Evolutionary conservation across 2,329 filamentous ascomycete genomes (phyloP).

Genomic region (Ceratocystis alfenasii): DNA sequence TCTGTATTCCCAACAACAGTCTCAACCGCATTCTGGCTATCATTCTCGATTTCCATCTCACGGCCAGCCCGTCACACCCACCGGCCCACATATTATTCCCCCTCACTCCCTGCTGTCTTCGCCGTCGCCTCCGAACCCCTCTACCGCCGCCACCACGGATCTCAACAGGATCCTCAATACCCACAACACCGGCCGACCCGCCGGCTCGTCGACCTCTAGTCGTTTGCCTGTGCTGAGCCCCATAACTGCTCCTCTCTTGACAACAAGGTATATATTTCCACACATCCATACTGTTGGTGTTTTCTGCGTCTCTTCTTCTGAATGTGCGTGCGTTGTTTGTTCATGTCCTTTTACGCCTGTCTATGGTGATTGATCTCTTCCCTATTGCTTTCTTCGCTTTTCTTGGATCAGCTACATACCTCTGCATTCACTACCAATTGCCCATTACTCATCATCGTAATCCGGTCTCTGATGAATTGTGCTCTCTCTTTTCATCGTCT

Average conservation of each 20-base stretch:
- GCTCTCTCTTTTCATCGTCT: neutral
- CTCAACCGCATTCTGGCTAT: neutral
- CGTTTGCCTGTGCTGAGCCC: neutral
- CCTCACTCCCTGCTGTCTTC: neutral
- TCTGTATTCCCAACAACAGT: slow-evolving; percentile 14
- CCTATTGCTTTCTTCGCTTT: neutral
- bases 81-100: neutral
- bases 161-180: neutral
- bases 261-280: neutral
- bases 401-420: too few species aligned
- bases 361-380: neutral
- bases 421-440: neutral
- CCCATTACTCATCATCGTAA: neutral
- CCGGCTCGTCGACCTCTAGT: neutral
- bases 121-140: neutral
- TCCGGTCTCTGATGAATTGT: neutral
- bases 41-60: slow-evolving; percentile 2
- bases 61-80: neutral
- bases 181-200: neutral
- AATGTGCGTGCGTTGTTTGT: neutral
- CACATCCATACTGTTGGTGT: neutral
- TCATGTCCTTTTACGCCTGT: neutral
- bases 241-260: neutral
- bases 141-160: neutral
- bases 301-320: neutral